Percentiles rank a stretch among this genome's conserved stretches.
Conservation (phyloP, 2,329 filamentous ascomycete genomes). For the Ceratocystis lukuohia region DNA sequence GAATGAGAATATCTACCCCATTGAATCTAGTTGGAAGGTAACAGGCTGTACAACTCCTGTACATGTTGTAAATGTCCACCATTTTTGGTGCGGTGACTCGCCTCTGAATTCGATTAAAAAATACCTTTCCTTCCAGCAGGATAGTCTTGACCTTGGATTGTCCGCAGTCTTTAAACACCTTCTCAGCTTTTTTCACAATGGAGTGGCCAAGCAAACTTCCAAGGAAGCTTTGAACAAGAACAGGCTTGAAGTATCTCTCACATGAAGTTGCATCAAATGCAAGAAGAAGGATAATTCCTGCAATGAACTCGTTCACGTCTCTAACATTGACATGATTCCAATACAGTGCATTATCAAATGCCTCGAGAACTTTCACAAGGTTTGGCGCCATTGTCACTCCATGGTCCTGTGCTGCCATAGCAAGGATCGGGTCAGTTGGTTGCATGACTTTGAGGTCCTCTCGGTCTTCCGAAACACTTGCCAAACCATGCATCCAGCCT, state of each 20-base stretch:
- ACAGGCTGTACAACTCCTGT: too few species aligned
- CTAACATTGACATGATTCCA: background rate
- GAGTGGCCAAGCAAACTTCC: background rate
- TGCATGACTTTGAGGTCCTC: background rate
- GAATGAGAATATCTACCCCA: too few species aligned
- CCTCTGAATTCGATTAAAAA: background rate
- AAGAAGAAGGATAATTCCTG: background rate
- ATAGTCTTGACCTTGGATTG: background rate
- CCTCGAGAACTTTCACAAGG: background rate
- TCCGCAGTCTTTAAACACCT: too few species aligned
- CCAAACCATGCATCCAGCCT: background rate
- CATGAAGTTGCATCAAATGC: background rate
- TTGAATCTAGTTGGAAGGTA: too few species aligned
- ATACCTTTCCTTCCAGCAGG: background rate
- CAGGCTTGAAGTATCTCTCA: background rate
- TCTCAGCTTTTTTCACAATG: background rate
- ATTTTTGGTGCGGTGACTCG: too few species aligned
- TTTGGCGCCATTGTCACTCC: background rate
- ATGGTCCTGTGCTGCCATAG: background rate
- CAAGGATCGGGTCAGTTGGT: background rate
- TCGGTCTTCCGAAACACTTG: background rate
- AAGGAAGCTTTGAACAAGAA: background rate
- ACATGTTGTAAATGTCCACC: too few species aligned
- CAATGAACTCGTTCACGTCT: background rate
- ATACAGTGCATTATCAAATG: background rate